Evolutionary conservation across 2,329 filamentous ascomycete species (phyloP).

Genomic region (Anthostomella pinea): DNA sequence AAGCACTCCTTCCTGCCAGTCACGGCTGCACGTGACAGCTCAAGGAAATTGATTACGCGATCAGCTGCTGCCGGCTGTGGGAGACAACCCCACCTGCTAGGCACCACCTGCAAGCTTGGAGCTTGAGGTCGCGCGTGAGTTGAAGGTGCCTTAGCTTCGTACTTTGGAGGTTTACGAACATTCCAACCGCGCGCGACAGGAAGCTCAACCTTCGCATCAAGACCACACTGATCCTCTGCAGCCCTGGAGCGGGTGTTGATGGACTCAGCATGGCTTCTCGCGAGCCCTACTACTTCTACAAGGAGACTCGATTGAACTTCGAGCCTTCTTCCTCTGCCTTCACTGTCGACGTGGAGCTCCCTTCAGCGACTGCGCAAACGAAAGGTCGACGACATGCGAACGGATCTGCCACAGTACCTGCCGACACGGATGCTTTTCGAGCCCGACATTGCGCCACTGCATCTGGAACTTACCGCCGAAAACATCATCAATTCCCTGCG

Average conservation of each 20-base stretch:
- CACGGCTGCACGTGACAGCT: slow-evolving; percentile 29
- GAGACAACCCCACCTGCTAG: slow-evolving; percentile 11
- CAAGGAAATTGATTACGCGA: slow-evolving; percentile 1
- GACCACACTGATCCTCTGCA: slow-evolving; percentile 16
- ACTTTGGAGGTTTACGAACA: too few relatives aligned
- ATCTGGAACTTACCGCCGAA: slow-evolving; percentile 81
- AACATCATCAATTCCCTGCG: slow-evolving; percentile 70
- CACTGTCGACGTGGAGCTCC: slow-evolving; percentile 67
- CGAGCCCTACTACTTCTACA: slow-evolving; percentile 68
- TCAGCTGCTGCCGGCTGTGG: neutral
- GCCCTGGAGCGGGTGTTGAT: slow-evolving; percentile 40
- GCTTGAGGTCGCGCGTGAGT: too few relatives aligned
- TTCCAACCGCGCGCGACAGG: slow-evolving; percentile 6
- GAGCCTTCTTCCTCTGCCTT: slow-evolving; percentile 69
- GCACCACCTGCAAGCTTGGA: slow-evolving; percentile 4
- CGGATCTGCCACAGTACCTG: slow-evolving; percentile 34
- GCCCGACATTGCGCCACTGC: slow-evolving; percentile 71
- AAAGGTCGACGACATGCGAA: slow-evolving; percentile 41
- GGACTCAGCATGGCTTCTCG: slow-evolving; percentile 66
- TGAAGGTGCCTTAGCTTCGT: too few relatives aligned
- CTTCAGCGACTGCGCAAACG: slow-evolving; percentile 49
- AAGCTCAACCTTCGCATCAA: slow-evolving; percentile 3
- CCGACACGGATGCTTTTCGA: slow-evolving; percentile 73
- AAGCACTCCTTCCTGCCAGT: slow-evolving; percentile 15
- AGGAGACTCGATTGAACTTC: slow-evolving; percentile 82